Percentiles rank a stretch among this genome's conserved stretches.
These are phyloP conservation scores for Cladobotryum protrusum DNA, from an alignment of 2,329 filamentous ascomycete species.

Conservation along the genomic window DNA sequence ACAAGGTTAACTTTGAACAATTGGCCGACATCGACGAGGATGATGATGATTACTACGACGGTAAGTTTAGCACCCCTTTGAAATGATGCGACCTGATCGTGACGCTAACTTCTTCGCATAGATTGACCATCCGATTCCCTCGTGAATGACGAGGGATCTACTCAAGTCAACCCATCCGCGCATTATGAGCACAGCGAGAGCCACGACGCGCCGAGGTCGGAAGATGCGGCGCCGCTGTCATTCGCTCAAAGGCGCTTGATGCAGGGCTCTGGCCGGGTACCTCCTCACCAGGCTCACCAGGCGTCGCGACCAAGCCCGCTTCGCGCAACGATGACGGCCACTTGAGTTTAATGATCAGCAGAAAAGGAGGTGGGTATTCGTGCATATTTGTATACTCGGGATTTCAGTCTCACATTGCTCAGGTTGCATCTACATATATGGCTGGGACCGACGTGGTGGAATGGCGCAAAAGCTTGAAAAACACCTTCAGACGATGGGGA, in stretches of 20 bases:
- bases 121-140: slow-evolving; percentile 90
- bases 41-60: slow-evolving; percentile 89
- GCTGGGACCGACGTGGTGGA: slow-evolving; percentile 8
- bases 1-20: slow-evolving; percentile 99
- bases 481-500: slow-evolving; percentile 4
- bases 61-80: slow-evolving; percentile 25
- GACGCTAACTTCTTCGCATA: slow-evolving; percentile 24
- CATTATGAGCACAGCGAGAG: slow-evolving; percentile 36
- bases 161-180: slow-evolving; percentile 53
- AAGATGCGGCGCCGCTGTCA: slow-evolving; percentile 40
- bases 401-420: neutral
- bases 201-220: slow-evolving; percentile 34
- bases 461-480: slow-evolving; percentile 7
- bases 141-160: slow-evolving; percentile 77
- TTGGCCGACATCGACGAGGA: slow-evolving; percentile 79
- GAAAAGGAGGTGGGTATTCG: slow-evolving; percentile 23
- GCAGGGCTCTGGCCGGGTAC: slow-evolving; percentile 41
- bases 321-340: slow-evolving; percentile 60
- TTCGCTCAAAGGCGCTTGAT: slow-evolving; percentile 41
- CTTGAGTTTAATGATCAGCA: slow-evolving; percentile 40
- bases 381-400: neutral
- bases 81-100: neutral
- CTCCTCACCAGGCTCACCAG: slow-evolving; percentile 39
- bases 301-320: slow-evolving; percentile 60
- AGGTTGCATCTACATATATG: slow-evolving; percentile 11